Percentiles rank a stretch among this genome's conserved stretches.
These are phyloP conservation scores for Cyberlindnera americana DNA, from an alignment of 805 yeast species.

Conservation along the genomic window DNA sequence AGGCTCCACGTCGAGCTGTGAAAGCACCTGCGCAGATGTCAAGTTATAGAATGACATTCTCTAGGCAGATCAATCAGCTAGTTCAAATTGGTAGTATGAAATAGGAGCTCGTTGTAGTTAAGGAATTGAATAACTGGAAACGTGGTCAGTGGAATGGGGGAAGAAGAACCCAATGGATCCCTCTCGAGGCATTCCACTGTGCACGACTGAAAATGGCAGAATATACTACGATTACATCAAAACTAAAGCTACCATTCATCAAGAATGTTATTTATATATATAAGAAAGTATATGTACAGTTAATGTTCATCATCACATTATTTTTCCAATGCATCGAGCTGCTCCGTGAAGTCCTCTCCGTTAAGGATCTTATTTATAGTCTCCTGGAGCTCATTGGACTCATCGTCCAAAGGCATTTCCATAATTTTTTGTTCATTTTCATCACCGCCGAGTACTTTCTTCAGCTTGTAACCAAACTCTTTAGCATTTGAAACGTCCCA, in stretches of 20 bases:
- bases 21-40: conserved; percentile 11
- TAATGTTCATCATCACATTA: neutral
- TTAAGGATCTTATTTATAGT: conserved; percentile 48
- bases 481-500: conserved; percentile 63
- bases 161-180: too few relatives aligned
- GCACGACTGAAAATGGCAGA: conserved; percentile 3
- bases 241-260: too few relatives aligned
- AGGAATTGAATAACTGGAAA: neutral
- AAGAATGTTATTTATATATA: too few relatives aligned
- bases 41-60: conserved; percentile 10
- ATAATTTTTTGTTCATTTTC: conserved; percentile 46
- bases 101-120: too few relatives aligned
- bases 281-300: too few relatives aligned
- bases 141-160: too few relatives aligned
- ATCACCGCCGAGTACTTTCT: conserved; percentile 63
- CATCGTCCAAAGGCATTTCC: conserved; percentile 52
- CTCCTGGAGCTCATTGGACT: conserved; percentile 53
- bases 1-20: conserved; percentile 13
- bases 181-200: neutral
- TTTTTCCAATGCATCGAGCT: conserved; percentile 9
- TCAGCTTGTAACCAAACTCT: conserved; percentile 73
- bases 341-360: conserved; percentile 32
- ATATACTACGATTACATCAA: too few relatives aligned
- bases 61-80: neutral
- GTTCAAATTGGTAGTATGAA: too few relatives aligned